Base-by-base conservation (phyloP, 148 eudicot species). In the Dysphania ambrosioides region DNA sequence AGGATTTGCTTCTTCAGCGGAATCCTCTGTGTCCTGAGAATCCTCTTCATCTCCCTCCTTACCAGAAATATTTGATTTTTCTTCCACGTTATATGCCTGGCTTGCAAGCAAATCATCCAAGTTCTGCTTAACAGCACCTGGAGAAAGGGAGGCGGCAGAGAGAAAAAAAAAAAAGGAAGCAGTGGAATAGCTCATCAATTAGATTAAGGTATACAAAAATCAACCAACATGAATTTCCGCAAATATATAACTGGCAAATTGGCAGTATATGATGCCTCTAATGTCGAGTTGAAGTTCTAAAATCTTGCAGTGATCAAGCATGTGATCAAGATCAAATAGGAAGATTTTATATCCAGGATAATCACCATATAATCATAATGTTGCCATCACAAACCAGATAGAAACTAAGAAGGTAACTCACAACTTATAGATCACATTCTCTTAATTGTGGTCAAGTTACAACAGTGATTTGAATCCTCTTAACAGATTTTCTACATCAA, bases 111-210 rank as follows among this genome's bases (percentile, higher is more conserved):
- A 79, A 73, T 87, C 79, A 38, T 75, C 81, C 53, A 58, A 69
- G 68, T 82, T 80, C 68, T 31, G 79, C 76, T 75, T 74, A 40
- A 73, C 65, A 75, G 82, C 85, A 81, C 85, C 91, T 84, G 68
- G 34, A 64, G 67, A 21, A 24, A 15, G 38, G 21, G 38, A 30
- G 29, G 58, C 6, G 26, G 64, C 27, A 68, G 31, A n/a, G n/a
- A n/a, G 62, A 51, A 15, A 61, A 9, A 57, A 0, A 66, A 4
- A 42, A 21, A 71, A 56, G 59, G 72, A 13, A 31, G 59, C 0
- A n/a, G 57, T 49, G 30, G 42, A 24, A 56, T 7, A 60, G 19
- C 26, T 60, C 26, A 60, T 12, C 8, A 74, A 47, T 61, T n/a
- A 68, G 51, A 23, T 38, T 32, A 26, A 21, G 51, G 31, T n/a